Conservation (phyloP, 768 basidiomycete species). For the Cystofilobasidium macerans region DNA sequence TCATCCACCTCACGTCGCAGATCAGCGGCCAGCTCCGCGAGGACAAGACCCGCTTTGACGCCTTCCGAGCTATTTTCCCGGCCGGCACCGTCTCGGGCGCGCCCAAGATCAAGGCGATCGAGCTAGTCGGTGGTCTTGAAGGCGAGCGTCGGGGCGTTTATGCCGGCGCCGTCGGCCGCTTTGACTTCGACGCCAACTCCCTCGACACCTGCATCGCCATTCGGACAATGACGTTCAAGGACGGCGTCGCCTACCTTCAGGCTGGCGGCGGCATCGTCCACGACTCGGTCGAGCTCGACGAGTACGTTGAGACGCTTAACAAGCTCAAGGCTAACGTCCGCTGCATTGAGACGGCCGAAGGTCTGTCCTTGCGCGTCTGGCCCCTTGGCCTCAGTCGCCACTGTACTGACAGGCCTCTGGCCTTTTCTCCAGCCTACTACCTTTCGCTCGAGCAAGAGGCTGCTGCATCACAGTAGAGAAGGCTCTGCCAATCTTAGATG, state of each 20-base stretch:
- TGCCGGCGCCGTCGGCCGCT: slow-evolving; percentile 94
- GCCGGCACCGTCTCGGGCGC: slow-evolving; percentile 98
- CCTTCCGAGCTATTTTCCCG: slow-evolving; percentile 97
- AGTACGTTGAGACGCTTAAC: slow-evolving; percentile 89
- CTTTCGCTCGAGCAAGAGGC: neutral
- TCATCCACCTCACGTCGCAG: slow-evolving; percentile 93
- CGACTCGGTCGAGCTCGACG: slow-evolving; percentile 95
- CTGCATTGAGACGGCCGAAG: slow-evolving; percentile 75
- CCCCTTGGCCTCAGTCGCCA: neutral
- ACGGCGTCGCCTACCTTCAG: slow-evolving; percentile 74
- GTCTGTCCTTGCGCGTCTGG: slow-evolving; percentile 46
- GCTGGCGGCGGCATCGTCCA: slow-evolving; percentile 93
- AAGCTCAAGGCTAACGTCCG: slow-evolving; percentile 78
- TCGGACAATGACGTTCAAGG: slow-evolving; percentile 92
- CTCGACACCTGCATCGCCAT: slow-evolving; percentile 99
- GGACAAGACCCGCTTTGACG: slow-evolving; percentile 82
- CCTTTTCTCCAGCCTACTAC: slow-evolving; percentile 3
- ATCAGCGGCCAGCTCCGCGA: slow-evolving; percentile 75
- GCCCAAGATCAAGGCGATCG: slow-evolving; percentile 96
- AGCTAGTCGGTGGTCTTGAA: slow-evolving; percentile 76
- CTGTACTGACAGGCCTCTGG: neutral
- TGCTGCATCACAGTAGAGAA: too few species aligned
- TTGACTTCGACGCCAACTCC: slow-evolving; percentile 73
- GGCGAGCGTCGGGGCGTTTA: slow-evolving; percentile 85
- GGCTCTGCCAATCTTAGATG: too few species aligned